Evolutionary conservation across 2,329 filamentous ascomycete species (phyloP), one percentile per base, ranked within the genome.

Genomic region (Fusarium sp.): DNA sequence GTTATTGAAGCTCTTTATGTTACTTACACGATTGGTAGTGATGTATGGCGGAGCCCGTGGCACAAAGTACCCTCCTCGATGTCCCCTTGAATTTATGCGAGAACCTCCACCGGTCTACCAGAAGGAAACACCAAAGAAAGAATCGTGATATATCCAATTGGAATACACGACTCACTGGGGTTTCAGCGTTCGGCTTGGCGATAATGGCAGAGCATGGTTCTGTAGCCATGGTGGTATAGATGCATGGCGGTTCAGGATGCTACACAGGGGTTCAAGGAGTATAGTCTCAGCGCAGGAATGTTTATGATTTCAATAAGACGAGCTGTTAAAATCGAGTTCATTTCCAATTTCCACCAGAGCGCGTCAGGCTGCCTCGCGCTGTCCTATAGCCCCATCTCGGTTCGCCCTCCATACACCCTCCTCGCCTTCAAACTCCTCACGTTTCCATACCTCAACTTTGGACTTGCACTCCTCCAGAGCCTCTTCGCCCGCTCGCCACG

Each of bases 371-470:
- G 47, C 72, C 59, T 86, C 77, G 70, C 78, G 82, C 42, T 83
- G 81, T 9, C 88, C 90, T 46, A 81, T 79, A 61, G 83, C 82
- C 11, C 91, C 91, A 79, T 97, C 94, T 67, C 90, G 81, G 80
- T 97, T 97, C 63, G 92, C 93, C 80, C 93, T 90, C 94, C 94
- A 97, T 42, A 96, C 86, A 9, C 90, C 92, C 66, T 91, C 90
- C 21, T 89, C 90, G 2, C 87, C 90, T 43, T 86, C 88, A 82
- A 97, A 97, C 77, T 93, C 91, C 81, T 98, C 95, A 68, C 89
- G 83, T 81, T 97, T 97, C 95, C 95, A 97, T 40, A 99, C 90
- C 82, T 99, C 96, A n/a, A 93, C 93, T 69, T 85, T 88, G 55
- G 87, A 87, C 82, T 98, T 99, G 75, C 92, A 93, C 76, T 88